phyloP scores from a whole-genome alignment of 2,329 filamentous ascomycete species.

The Bimuria novae-zelandiae region DNA sequence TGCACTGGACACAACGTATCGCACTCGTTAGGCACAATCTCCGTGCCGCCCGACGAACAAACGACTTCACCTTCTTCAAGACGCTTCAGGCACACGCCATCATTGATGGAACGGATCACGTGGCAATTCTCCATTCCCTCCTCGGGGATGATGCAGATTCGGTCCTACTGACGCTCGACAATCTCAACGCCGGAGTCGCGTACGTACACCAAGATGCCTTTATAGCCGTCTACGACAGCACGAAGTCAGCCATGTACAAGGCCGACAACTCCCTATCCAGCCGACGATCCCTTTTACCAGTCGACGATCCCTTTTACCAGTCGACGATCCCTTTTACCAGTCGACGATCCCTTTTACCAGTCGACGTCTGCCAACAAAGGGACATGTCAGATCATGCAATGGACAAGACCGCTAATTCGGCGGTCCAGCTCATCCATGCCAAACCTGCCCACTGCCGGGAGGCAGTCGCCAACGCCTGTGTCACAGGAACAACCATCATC shows the following conservation, averaged over 20 bases:
- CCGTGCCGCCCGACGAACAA: constrained; percentile 49
- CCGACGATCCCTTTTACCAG: constrained; percentile 46
- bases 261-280: constrained; percentile 34
- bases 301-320: no score
- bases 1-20: constrained; percentile 54
- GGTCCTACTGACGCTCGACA: constrained; percentile 51
- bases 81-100: constrained; percentile 50
- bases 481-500: constrained; percentile 51
- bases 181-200: constrained; percentile 52
- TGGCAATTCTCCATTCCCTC: constrained; percentile 47
- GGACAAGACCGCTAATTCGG: constrained; percentile 52
- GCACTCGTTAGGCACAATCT: constrained; percentile 53
- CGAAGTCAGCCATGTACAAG: constrained; percentile 44
- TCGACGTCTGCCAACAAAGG: constrained; percentile 51
- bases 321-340: constrained; percentile 33
- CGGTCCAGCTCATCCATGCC: constrained; percentile 50
- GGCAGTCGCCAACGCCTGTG: constrained; percentile 50
- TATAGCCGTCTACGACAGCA: constrained; percentile 51
- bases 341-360: constrained; percentile 46
- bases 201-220: constrained; percentile 55
- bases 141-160: constrained; percentile 51
- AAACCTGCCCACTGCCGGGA: constrained; percentile 49
- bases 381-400: constrained; percentile 53
- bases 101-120: constrained; percentile 52
- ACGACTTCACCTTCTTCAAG: constrained; percentile 55